Conservation (phyloP, 2,329 filamentous ascomycete genomes). For the Arthroderma sp. region DNA sequence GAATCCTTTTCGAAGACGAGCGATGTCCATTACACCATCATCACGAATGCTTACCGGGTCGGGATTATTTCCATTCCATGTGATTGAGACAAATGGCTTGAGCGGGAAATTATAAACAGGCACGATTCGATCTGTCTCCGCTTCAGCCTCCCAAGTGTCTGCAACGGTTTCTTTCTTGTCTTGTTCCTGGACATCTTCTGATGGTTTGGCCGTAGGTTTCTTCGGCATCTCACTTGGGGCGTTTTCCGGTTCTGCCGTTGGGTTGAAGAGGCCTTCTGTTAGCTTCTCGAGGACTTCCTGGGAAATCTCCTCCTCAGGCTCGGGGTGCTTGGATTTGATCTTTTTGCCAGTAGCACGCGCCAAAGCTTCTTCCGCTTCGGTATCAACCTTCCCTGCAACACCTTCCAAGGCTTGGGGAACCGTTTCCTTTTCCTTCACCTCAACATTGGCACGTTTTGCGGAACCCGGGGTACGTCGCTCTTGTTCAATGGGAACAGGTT, state of each 20-base stretch:
- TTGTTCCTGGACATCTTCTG: slow-evolving; percentile 44
- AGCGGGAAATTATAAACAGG: slow-evolving; percentile 92
- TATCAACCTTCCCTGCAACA: slow-evolving; percentile 47
- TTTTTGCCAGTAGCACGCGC: slow-evolving; percentile 43
- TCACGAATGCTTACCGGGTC: slow-evolving; percentile 54
- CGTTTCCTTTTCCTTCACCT: slow-evolving; percentile 41
- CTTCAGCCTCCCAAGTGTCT: slow-evolving; percentile 45
- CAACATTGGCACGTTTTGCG: neutral
- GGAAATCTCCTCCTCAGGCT: slow-evolving; percentile 22
- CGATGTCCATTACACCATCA: slow-evolving; percentile 79
- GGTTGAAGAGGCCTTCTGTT: slow-evolving; percentile 34
- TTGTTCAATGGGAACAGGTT: neutral
- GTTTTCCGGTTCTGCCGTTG: slow-evolving; percentile 27
- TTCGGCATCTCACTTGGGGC: neutral
- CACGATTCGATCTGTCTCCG: slow-evolving; percentile 43
- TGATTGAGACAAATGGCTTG: slow-evolving; percentile 88
- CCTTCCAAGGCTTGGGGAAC: slow-evolving; percentile 58
- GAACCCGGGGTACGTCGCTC: neutral
- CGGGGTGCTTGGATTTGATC: slow-evolving; percentile 22
- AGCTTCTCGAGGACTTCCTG: slow-evolving; percentile 32
- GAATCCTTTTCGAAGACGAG: slow-evolving; percentile 90
- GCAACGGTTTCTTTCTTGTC: slow-evolving; percentile 5
- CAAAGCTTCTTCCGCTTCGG: slow-evolving; percentile 53
- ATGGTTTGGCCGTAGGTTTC: slow-evolving; percentile 16
- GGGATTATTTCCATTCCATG: slow-evolving; percentile 39